Conservation (phyloP, 352 stramenopile genomes). For the Phytophthora quininea region DNA sequence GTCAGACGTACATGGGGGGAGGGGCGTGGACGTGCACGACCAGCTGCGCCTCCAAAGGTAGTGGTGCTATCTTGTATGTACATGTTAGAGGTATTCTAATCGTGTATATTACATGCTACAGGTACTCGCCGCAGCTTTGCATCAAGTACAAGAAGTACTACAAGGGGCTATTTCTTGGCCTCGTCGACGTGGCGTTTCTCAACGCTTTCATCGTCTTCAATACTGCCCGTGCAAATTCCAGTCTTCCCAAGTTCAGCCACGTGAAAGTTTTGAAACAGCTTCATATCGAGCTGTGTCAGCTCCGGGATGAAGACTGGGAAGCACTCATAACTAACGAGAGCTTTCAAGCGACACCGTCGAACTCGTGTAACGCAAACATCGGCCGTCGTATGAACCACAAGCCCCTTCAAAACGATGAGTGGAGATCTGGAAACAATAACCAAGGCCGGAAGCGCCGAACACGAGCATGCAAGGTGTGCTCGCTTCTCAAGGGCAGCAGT, state of each 20-base stretch:
- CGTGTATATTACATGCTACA: constrained; percentile 9
- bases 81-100: constrained; percentile 2
- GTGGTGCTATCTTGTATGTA: constrained; percentile 11
- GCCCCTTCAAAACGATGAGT: constrained; percentile 17
- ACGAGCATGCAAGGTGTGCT: constrained; percentile 18
- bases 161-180: constrained; percentile 9
- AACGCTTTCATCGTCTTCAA: constrained; percentile 20
- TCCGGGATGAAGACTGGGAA: constrained; percentile 14
- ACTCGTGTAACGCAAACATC: not conserved
- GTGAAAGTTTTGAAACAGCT: constrained; percentile 9
- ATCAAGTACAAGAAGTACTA: constrained; percentile 30
- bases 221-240: not conserved
- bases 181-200: constrained; percentile 12
- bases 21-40: constrained; percentile 12
- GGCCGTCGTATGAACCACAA: not conserved
- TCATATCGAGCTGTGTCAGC: constrained; percentile 14
- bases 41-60: constrained; percentile 11
- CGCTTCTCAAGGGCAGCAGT: constrained; percentile 11
- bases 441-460: constrained; percentile 7
- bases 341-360: not conserved
- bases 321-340: not conserved
- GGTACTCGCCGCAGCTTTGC: constrained; percentile 15
- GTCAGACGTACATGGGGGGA: constrained; percentile 14
- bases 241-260: not conserved
- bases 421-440: constrained; percentile 5